Percentiles rank a stretch among this genome's conserved stretches.
Conservation (phyloP, 2,329 filamentous ascomycete genomes). For the Diaporthe destruens region DNA sequence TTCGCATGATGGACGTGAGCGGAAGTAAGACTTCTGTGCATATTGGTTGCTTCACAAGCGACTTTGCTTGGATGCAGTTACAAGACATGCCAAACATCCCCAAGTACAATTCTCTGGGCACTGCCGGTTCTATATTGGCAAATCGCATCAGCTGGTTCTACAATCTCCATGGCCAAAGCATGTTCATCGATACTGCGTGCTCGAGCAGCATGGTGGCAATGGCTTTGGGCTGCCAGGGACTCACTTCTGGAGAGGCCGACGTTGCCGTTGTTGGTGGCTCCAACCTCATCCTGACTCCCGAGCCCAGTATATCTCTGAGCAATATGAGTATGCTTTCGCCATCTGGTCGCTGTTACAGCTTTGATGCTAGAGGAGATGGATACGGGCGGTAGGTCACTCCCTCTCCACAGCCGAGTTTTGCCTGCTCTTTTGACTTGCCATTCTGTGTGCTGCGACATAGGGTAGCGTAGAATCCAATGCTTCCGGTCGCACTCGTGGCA, state of each 20-base stretch:
- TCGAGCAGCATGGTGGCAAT: constrained; percentile 55
- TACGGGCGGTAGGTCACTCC: too few relatives aligned
- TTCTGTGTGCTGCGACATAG: too few relatives aligned
- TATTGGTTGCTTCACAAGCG: constrained; percentile 49
- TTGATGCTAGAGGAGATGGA: constrained; percentile 44
- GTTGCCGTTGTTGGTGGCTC: neutral
- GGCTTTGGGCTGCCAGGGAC: constrained; percentile 54
- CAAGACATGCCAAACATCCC: constrained; percentile 40
- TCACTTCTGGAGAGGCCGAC: constrained; percentile 52
- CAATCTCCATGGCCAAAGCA: constrained; percentile 54
- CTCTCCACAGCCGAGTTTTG: too few relatives aligned
- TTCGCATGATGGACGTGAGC: constrained; percentile 44
- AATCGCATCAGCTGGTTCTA: constrained; percentile 56
- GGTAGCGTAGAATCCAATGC: too few relatives aligned
- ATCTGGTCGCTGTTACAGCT: constrained; percentile 48
- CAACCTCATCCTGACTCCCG: constrained; percentile 37
- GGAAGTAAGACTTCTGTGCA: constrained; percentile 51
- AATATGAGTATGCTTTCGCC: constrained; percentile 43
- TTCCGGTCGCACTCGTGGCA: too few relatives aligned
- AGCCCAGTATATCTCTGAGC: constrained; percentile 38
- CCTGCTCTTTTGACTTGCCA: too few relatives aligned
- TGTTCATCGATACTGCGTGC: constrained; percentile 59
- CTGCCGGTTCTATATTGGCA: constrained; percentile 50
- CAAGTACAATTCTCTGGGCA: constrained; percentile 35
- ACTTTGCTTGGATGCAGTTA: constrained; percentile 45